Evolutionary conservation across 768 basidiomycete genomes (phyloP), one percentile per base, ranked within the genome.

Genomic region (Russula vinacea): DNA sequence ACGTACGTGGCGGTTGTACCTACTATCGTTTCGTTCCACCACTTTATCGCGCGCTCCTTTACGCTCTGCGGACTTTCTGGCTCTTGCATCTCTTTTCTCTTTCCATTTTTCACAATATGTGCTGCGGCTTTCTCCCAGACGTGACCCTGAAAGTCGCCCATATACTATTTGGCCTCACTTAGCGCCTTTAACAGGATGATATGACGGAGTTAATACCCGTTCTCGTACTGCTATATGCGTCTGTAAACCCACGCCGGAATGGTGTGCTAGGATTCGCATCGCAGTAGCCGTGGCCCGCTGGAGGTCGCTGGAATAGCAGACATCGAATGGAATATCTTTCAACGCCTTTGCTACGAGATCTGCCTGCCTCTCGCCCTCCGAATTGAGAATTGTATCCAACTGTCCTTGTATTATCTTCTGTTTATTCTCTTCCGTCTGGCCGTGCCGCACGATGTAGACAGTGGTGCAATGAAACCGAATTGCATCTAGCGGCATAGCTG

Each of bases 361-460:
- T 24, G 87, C 87, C 73, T 93, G 90, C 58, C 76, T 75, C 53
- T 79, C 59, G 16, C 91, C 91, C 4, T 73, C 74, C 17, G 78
- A 81, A 68, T 92, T 92, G 70, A 93, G 78, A 45, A 73, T 67
- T 8, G 85, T 86, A 74, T 93, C 87, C 60, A 83, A 69, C 10
- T 93, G 91, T 45, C 91, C 91, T 77, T 93, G 90, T 51, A 90
- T 81, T 62, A 88, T 83, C 29, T 78, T 77, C 7, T 76, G 74
- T 58, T 78, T 75, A 73, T 92, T 92, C 70, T 81, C 85, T 47
- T 84, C 80, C 29, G 90, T 92, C 77, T 92, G 89, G 22, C 89
- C 90, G 68, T 92, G 90, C 49, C 90, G 84, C 55, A 90, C 80
- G 66, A 90, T 75, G 71, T 86, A 89, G 52, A 91, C 68, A 58